These are phyloP conservation scores for Amanita phalloides DNA, from an alignment of 768 basidiomycete species.

Conservation along the genomic window DNA sequence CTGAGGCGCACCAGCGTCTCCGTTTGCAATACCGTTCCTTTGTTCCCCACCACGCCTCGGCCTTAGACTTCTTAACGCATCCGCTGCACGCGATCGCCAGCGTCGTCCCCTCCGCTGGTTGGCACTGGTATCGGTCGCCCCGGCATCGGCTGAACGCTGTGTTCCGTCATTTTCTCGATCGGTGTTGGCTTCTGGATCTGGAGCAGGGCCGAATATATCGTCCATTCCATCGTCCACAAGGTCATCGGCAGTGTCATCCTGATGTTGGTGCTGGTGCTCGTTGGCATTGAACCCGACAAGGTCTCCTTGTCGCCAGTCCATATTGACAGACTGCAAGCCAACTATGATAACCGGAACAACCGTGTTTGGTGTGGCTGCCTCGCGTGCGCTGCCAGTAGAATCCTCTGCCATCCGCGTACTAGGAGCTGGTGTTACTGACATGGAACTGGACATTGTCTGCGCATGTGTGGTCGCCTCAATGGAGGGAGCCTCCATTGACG, in stretches of 20 bases:
- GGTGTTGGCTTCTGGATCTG: neutral
- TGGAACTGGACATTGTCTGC: neutral
- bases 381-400: constrained; percentile 1
- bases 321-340: constrained; percentile 65
- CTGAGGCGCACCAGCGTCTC: constrained; percentile 5
- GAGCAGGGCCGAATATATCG: constrained; percentile 3
- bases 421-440: constrained; percentile 7
- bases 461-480: constrained; percentile 3
- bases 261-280: constrained; percentile 5
- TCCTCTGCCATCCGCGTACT: constrained; percentile 7
- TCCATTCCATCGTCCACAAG: constrained; percentile 5
- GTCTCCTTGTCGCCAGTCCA: constrained; percentile 24
- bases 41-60: constrained; percentile 20
- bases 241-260: constrained; percentile 6
- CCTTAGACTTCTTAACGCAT: constrained; percentile 46
- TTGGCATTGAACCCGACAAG: neutral
- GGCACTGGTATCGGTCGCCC: neutral
- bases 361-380: constrained; percentile 19
- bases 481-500: constrained; percentile 6
- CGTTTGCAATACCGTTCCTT: constrained; percentile 9
- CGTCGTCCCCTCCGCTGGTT: constrained; percentile 13
- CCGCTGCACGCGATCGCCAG: constrained; percentile 57
- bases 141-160: neutral
- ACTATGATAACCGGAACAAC: constrained; percentile 81
- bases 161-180: neutral